A percentile compares a stretch with the other conserved stretches of the same genome.
Conservation (phyloP, 192 early-diverging fungal species). For the Coemansia sp. region DNA sequence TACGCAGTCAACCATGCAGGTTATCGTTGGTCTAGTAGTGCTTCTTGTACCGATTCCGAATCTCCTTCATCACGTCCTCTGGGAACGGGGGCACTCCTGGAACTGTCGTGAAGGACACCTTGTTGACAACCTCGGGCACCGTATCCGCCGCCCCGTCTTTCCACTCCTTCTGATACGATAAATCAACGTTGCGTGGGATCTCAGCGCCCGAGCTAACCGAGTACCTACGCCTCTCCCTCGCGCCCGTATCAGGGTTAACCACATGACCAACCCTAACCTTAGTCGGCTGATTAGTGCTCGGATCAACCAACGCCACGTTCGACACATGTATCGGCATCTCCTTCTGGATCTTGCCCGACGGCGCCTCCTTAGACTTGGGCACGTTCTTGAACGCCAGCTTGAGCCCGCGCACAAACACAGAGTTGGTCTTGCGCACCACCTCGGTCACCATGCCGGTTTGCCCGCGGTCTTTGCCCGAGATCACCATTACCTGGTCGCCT, state of each 20-base stretch:
- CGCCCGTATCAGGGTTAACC: conserved; percentile 23
- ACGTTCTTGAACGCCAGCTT: conserved; percentile 61
- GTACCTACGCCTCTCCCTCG: conserved; percentile 28
- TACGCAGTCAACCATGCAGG: neutral
- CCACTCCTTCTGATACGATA: conserved; percentile 44
- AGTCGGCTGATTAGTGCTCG: conserved; percentile 45
- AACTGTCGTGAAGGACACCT: conserved; percentile 33
- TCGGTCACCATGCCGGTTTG: conserved; percentile 62
- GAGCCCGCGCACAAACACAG: conserved; percentile 59
- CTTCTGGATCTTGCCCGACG: conserved; percentile 57
- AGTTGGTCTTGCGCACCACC: conserved; percentile 61
- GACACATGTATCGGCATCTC: conserved; percentile 70
- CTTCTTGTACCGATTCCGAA: conserved; percentile 44
- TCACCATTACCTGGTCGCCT: conserved; percentile 63
- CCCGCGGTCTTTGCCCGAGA: conserved; percentile 62
- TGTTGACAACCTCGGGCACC: conserved; percentile 23
- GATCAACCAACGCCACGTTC: conserved; percentile 71
- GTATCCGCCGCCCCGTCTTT: conserved; percentile 36
- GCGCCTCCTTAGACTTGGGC: conserved; percentile 57
- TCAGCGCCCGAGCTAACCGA: conserved; percentile 27
- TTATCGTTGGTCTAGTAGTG: conserved; percentile 18
- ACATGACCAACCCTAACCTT: conserved; percentile 21
- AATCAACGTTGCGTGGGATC: conserved; percentile 28
- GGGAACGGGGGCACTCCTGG: conserved; percentile 47
- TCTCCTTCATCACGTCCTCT: conserved; percentile 42